phyloP scores from a whole-genome alignment of 2,329 filamentous ascomycete genomes.

The Acrocalymma vagum region DNA sequence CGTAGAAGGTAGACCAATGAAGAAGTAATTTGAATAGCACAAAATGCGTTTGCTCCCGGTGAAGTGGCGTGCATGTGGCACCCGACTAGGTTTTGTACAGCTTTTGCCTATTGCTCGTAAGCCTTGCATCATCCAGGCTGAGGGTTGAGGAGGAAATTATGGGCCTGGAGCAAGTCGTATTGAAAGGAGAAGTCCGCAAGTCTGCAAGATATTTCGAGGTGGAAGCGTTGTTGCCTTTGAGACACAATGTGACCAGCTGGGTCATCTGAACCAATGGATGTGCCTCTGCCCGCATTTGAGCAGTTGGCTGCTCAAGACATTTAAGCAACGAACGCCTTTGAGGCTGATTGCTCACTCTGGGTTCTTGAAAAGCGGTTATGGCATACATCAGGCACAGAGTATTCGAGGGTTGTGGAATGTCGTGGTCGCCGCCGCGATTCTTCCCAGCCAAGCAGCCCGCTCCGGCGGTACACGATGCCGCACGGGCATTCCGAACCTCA shows the following conservation, averaged over 20 bases:
- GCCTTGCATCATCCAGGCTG: no score
- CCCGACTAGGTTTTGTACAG: no score
- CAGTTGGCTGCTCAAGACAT: no score
- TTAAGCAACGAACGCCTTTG: no score
- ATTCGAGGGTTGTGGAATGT: conserved; percentile 41
- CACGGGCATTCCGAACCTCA: conserved; percentile 24
- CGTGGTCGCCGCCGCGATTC: conserved; percentile 28
- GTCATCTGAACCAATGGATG: conserved; percentile 37
- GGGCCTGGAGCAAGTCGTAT: conserved; percentile 6
- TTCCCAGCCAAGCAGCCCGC: conserved; percentile 26
- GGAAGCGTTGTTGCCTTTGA: conserved; percentile 13
- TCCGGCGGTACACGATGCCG: conserved; percentile 26
- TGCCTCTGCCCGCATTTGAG: conserved; percentile 18
- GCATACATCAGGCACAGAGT: conserved; percentile 44
- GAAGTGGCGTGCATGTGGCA: not conserved
- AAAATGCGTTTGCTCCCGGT: not conserved
- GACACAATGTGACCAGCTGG: conserved; percentile 36
- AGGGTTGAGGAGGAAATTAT: conserved; percentile 8
- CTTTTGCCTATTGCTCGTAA: no score
- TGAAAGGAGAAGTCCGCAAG: no score
- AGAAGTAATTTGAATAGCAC: conserved; percentile 3
- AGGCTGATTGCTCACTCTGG: not conserved
- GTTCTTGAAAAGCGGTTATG: conserved; percentile 23
- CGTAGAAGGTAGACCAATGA: conserved; percentile 32
- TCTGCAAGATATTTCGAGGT: no score